A percentile compares a stretch with the other conserved stretches of the same genome.
Conservation (phyloP, 371 early-diverging fungal genomes). For the Mortierella sp. region DNA sequence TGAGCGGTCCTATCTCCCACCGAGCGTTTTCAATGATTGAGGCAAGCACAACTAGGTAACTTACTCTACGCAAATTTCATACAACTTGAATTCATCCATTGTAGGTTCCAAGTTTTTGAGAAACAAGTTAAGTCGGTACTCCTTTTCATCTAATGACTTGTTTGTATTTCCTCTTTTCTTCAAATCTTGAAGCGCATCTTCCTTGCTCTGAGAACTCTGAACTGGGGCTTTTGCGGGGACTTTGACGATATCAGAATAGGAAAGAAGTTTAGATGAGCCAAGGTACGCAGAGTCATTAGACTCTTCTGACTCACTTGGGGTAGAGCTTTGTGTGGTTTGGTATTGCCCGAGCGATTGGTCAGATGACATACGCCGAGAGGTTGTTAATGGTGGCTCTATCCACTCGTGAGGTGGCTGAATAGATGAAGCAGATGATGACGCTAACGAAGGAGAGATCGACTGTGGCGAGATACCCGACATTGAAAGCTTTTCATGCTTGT, state of each 20-base stretch:
- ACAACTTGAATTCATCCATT: slow-evolving; percentile 47
- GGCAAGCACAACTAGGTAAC: not conserved
- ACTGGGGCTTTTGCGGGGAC: slow-evolving; percentile 18
- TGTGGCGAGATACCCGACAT: slow-evolving; percentile 22
- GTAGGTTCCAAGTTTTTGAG: slow-evolving; percentile 47
- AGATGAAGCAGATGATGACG: slow-evolving; percentile 16
- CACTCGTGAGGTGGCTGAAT: slow-evolving; percentile 3
- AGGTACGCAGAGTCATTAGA: not conserved
- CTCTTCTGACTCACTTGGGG: not conserved
- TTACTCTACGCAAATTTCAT: slow-evolving; percentile 48
- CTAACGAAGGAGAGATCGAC: slow-evolving; percentile 13
- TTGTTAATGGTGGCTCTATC: not conserved
- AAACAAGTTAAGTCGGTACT: slow-evolving; percentile 45
- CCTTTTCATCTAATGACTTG: slow-evolving; percentile 40
- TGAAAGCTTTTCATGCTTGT: slow-evolving; percentile 17
- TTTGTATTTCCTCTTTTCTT: slow-evolving; percentile 52
- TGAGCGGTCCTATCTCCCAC: not conserved
- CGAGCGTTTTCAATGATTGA: not conserved
- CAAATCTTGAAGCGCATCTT: slow-evolving; percentile 17
- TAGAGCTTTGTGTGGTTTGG: not conserved
- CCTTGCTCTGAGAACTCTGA: not conserved
- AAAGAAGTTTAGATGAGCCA: slow-evolving; percentile 19
- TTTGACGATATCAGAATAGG: slow-evolving; percentile 46
- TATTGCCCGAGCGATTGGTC: not conserved
- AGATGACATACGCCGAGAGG: not conserved